Base-by-base conservation (phyloP, 352 stramenopile genomes). In the Pythium dissotocum region DNA sequence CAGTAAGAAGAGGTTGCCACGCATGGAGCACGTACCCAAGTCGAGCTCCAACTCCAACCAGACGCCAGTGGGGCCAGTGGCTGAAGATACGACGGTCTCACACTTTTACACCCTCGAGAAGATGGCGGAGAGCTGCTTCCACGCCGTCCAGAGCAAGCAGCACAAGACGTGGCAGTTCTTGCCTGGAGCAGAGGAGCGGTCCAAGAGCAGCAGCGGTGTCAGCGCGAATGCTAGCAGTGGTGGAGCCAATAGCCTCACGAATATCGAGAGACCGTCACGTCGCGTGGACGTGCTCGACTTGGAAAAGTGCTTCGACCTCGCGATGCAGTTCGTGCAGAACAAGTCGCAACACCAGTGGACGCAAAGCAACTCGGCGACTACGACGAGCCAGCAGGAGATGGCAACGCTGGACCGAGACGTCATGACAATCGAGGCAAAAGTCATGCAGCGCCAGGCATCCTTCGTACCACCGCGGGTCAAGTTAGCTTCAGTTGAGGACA, bases 51-150 rank as follows among this genome's bases (percentile, higher is more conserved):
- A 30, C 13, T 32, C n/a, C 18, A 59, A 53, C 24, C 57, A 66
- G 46, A 16, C 8, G 12, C 24, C 28, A 14, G 18, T 12, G 16
- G 18, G 33, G 3, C 30, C 56, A 16, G 74, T 82, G 4, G 71
- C 81, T 0, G 64, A 80, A 1, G 75, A 76, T 28, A 36, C 73
- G 1, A 36, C 73, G 1, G 75, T 89, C 18, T 88, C 80, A 32
- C 87, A 90, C 62, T 89, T 93, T 52, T 94, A 94, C 73, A 89
- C 87, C 26, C 73, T 93, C 26, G 85, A 93, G 63, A 88, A 83
- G 40, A 78, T 93, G 67, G 72, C 81, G 1, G 81, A 87, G 46
- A 88, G 76, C 33, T 93, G 82, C 55, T 88, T 86, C 38, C 85
- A 92, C 59, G 85, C 83, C 4, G 78, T 83, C 4, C 82, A 89